Evolutionary conservation across 176 grass and related monocot species (phyloP).

Genomic region (Elaeis guineensis): DNA sequence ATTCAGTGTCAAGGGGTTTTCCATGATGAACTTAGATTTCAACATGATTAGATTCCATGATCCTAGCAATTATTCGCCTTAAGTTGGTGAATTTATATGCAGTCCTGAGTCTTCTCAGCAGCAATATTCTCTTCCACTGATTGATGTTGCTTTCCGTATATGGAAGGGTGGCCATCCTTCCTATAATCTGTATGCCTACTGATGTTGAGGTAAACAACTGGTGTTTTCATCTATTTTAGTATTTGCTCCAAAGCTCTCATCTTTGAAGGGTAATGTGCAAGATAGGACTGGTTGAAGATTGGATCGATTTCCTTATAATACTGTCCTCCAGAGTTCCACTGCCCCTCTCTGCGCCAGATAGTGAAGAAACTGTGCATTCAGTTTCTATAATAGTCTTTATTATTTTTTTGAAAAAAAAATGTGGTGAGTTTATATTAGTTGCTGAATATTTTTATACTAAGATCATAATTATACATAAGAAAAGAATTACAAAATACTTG

Average conservation of each 20-base stretch:
- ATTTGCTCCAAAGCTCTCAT: conserved; percentile 59
- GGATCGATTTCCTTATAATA: conserved; percentile 76
- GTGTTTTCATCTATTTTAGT: conserved; percentile 55
- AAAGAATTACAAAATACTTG: too few relatives aligned
- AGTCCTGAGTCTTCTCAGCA: conserved; percentile 59
- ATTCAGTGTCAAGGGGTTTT: too few relatives aligned
- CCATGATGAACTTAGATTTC: too few relatives aligned
- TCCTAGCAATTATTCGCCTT: too few relatives aligned
- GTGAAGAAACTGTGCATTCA: not conserved
- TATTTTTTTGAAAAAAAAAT: too few relatives aligned
- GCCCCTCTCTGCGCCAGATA: conserved; percentile 53
- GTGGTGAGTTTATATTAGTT: too few relatives aligned
- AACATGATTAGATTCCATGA: too few relatives aligned
- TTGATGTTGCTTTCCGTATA: conserved; percentile 43
- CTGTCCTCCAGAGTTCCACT: conserved; percentile 77
- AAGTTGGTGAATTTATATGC: conserved; percentile 18
- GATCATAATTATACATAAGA: too few relatives aligned
- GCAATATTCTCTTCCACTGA: conserved; percentile 52
- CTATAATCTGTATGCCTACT: conserved; percentile 73
- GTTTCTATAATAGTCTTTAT: too few relatives aligned
- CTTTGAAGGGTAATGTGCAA: conserved; percentile 66
- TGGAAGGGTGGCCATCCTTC: conserved; percentile 76
- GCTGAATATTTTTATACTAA: too few relatives aligned
- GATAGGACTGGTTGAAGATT: conserved; percentile 60
- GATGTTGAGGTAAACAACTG: conserved; percentile 86